Percentiles rank a stretch among this genome's conserved stretches.
Conservation (phyloP, 371 early-diverging fungal genomes). For the Rhizomucor miehei region DNA sequence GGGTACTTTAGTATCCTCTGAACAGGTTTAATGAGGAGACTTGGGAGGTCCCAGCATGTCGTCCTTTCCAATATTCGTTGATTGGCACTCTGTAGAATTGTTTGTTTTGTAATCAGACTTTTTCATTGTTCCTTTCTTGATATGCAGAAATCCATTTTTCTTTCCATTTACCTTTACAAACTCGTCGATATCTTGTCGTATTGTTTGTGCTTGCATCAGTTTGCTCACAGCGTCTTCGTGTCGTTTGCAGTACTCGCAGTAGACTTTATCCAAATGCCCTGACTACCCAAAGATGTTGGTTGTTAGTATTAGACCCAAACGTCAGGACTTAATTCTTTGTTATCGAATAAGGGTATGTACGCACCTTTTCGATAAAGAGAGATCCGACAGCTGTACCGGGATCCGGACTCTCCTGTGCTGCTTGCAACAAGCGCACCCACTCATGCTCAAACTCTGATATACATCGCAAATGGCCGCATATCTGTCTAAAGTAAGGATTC, state of each 20-base stretch:
- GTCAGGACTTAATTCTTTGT: no score
- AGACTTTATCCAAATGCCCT: slow-evolving; percentile 53
- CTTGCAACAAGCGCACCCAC: no score
- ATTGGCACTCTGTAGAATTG: slow-evolving; percentile 37
- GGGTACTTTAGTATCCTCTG: slow-evolving; percentile 88
- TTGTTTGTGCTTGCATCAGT: slow-evolving; percentile 20
- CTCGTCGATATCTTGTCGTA: slow-evolving; percentile 2
- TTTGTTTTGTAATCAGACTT: neutral
- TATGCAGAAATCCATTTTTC: neutral
- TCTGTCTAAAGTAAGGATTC: neutral
- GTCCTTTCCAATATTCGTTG: slow-evolving; percentile 60
- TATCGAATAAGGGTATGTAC: no score
- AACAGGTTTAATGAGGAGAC: slow-evolving; percentile 82
- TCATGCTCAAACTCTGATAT: no score
- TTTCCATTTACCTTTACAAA: slow-evolving; percentile 12
- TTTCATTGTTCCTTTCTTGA: neutral
- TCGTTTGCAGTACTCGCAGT: slow-evolving; percentile 75
- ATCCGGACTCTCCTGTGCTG: no score
- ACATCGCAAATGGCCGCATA: neutral
- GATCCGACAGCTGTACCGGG: no score
- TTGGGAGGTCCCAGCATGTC: slow-evolving; percentile 77
- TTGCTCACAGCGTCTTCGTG: slow-evolving; percentile 65
- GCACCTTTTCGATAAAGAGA: no score
- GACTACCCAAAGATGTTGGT: slow-evolving; percentile 26
- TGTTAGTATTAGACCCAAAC: no score